Evolutionary conservation across 2,329 filamentous ascomycete genomes (phyloP), one percentile per base, ranked within the genome.

Genomic region (Colletotrichum sp.): DNA sequence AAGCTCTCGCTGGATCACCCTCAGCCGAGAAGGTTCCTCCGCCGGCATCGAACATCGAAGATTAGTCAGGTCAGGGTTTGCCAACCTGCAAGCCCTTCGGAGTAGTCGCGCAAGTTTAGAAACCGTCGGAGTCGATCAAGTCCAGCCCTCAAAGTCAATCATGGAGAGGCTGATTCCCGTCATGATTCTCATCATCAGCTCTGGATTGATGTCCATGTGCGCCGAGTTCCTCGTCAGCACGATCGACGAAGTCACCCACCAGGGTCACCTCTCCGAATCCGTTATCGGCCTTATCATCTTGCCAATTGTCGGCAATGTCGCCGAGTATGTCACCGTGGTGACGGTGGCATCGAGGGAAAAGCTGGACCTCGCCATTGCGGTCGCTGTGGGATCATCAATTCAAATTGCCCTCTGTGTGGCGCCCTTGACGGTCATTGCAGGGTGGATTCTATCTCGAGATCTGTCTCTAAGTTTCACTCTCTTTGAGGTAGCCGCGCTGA

Each of bases 401-500:
- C 92, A 93, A 79, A 92, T 93, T 68, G 88, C 91, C 0, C 85
- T 93, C 0, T 91, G 92, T 76, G 88, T 93, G 3, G 90, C 90
- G 1, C 92, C 91, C 0, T 82, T 93, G 59, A 88, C 92, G 5
- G 89, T 93, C 15, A 83, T 93, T 4, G 87, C 92, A 12, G 91
- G 90, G 16, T 93, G 91, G 91, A 85, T 86, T 76, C 83, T 93
- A 78, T 81, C 85, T 15, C 87, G 88, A 52, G 87, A 91, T 24
- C 88, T 93, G 82, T 87, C 90, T n/a, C 87, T 95, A 65, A 93
- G 94, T 78, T 95, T 95, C 83, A 93, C 93, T 79, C 89, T 93
- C 43, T 95, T 95, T 81, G 94, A 95, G 85, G 95, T 93, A 1
- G 92, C 94, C 24, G 92, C 92, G 48, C 89, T 95, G 80, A 93